Evolutionary conservation across 2,329 filamentous ascomycete genomes (phyloP).

Genomic region (Ophiosphaerella narmari): DNA sequence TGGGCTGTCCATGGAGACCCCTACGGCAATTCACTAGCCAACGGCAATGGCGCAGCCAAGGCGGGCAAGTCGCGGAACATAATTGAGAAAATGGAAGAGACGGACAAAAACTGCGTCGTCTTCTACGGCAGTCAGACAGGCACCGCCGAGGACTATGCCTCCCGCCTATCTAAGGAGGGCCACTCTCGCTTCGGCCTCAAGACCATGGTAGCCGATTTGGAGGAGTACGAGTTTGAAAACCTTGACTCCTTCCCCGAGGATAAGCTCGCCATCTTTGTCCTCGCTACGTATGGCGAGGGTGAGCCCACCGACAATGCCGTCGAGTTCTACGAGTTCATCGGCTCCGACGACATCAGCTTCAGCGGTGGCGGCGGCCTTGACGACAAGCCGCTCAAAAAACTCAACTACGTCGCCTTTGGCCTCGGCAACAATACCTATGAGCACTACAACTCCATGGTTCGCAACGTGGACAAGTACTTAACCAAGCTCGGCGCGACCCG

Average conservation of each 20-base stretch:
- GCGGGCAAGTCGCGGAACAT: conserved; percentile 88
- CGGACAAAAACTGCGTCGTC: conserved; percentile 94
- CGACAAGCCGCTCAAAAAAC: conserved; percentile 75
- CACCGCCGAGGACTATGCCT: conserved; percentile 97
- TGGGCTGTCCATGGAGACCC: conserved; percentile 90
- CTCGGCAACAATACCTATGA: conserved; percentile 99
- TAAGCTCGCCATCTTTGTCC: conserved; percentile 91
- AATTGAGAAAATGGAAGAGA: conserved; percentile 93
- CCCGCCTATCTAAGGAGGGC: conserved; percentile 93
- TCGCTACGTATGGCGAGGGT: conserved; percentile 97
- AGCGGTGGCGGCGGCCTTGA: conserved; percentile 66
- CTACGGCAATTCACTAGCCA: conserved; percentile 76
- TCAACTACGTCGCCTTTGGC: conserved; percentile 94
- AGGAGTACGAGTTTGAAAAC: conserved; percentile 97
- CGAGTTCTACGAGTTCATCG: conserved; percentile 97
- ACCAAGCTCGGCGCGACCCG: conserved; percentile 80
- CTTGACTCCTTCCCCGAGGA: conserved; percentile 86
- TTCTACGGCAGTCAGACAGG: conserved; percentile 99
- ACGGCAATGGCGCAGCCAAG: conserved; percentile 68
- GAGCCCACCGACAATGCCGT: conserved; percentile 99
- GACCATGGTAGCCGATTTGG: conserved; percentile 97
- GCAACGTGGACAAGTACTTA: conserved; percentile 81
- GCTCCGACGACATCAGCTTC: conserved; percentile 78
- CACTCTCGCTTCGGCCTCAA: conserved; percentile 94
- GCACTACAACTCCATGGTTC: conserved; percentile 99